Evolutionary conservation across 2,329 filamentous ascomycete species (phyloP), one percentile per base, ranked within the genome.

Genomic region (Trichoderma pleuroti): DNA sequence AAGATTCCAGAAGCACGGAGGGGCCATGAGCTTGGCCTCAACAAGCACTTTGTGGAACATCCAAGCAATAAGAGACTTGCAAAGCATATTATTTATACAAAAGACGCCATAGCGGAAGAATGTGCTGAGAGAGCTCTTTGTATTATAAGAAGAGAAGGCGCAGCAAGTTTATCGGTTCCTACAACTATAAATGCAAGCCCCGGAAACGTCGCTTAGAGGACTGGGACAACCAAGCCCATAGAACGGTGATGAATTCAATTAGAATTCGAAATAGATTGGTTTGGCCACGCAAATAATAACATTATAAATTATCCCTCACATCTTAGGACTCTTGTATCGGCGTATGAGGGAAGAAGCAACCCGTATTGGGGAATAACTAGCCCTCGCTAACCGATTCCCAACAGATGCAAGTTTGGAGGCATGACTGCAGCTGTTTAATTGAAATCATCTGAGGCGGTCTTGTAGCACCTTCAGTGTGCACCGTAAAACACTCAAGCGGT

Each of bases 21-120:
- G 28, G 61, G 68, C 18, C 39, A 56, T 24, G 42, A 62, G 8
- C 34, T 72, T 14, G 62, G 32, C 1, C 56, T 66, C 32, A 66
- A 66, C 30, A 70, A 57, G 54, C 68, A 70, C 28, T 70, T 72
- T 67, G 3, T 72, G 68, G 54, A 60, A 12, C 71, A 72, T 57
- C 52, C 64, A 26, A 72, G 71, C 24, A 72, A 72, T 9, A 42
- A 30, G 16, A 36, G 62, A 30, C 61, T 72, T 11, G 71, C 68
- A 8, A 70, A 72, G 30, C 61, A 70, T 16, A 54, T 46, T 2
- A 36, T 72, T 0, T 66, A 70, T 36, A 72, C 68, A 3, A 62
- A 63, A 34, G 61, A 56, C 18, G 46, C n/a, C 8, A 59, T 54
- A 7, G 54, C 56, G 5, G 68, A 67, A 16, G 60, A 72, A 39